Base-by-base conservation (phyloP, 495 filamentous ascomycete species). In the Penicillium silybi region DNA sequence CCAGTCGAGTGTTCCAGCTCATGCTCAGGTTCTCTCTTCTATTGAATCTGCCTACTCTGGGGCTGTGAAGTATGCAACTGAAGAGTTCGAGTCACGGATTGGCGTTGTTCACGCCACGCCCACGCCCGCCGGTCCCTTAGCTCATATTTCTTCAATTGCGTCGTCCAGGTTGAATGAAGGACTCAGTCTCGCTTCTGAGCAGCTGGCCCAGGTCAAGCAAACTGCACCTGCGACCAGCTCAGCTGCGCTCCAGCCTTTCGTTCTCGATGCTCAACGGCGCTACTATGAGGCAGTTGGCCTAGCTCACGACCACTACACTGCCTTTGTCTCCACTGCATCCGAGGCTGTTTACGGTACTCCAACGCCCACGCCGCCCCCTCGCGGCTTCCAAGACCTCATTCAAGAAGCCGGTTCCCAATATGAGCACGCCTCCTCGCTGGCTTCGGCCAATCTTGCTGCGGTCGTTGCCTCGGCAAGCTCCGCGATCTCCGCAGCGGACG, bases 271-370 rank as follows among this genome's bases (percentile, higher is more conserved):
- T 23, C 83, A 81, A 53, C 74, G 82, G 46, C 85, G 84, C 55
- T 93, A 91, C 64, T 90, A 90, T 56, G 85, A 89, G 48, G 86
- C 82, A 9, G 56, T 92, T 46, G 89, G 89, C 15, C 56, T 89
- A 18, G 89, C 89, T 3, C 86, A 93, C 61, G 87, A 84, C 39
- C 81, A 82, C 17, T 92, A 90, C 58, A 82, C 85, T 9, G 82
- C 85, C 23, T 90, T 92, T 57, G 52, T 91, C 6, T 75, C 74
- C 11, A 82, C 85, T 8, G 88, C 86, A 19, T 87, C 84, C 18
- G 74, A 76, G 3, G 85, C 81, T 18, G 65, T 84, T 20, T 74
- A 69, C 46, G 68, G 68, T 19, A 66, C 64, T n/a, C 77, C 80
- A 3, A 75, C 74, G 0, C 75, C 79, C n/a, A 68, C 65, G 0